phyloP scores from a whole-genome alignment of 1,284 basidiomycete genomes.

The Termitomyces sp. region DNA sequence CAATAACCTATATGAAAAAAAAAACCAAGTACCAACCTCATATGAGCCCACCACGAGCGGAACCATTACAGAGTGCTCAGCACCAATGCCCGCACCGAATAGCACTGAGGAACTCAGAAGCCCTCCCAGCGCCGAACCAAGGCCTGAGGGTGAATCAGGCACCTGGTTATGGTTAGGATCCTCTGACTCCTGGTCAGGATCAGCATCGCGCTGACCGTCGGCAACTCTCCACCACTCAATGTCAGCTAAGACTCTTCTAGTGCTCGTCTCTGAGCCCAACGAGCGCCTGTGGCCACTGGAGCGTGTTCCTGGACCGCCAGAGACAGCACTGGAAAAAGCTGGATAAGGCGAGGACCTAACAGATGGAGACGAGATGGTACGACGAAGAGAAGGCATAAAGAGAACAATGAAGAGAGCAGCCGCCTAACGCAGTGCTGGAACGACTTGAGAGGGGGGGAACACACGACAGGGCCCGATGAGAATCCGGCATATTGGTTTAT shows the following conservation, averaged over 20 bases:
- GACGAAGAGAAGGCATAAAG: constrained; percentile 72
- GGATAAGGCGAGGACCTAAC: constrained; percentile 63
- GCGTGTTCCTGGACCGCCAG: constrained; percentile 25
- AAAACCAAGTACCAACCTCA: constrained; percentile 18
- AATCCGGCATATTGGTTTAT: constrained; percentile 30
- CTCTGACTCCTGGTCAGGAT: constrained; percentile 37
- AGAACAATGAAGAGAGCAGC: constrained; percentile 27
- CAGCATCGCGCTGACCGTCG: constrained; percentile 57
- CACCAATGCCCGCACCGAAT: constrained; percentile 25
- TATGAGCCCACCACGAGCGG: constrained; percentile 13
- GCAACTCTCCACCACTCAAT: constrained; percentile 80
- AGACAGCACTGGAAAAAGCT: constrained; percentile 30
- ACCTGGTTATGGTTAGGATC: constrained; percentile 31
- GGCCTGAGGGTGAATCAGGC: constrained; percentile 25
- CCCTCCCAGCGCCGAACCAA: constrained; percentile 21
- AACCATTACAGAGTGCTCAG: constrained; percentile 24
- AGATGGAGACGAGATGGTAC: constrained; percentile 59
- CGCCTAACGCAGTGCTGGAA: constrained; percentile 44
- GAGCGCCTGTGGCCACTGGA: constrained; percentile 52
- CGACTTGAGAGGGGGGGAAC: constrained; percentile 27
- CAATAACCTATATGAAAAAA: background rate
- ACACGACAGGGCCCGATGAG: constrained; percentile 30
- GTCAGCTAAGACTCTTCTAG: constrained; percentile 70
- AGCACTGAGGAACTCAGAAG: constrained; percentile 21
- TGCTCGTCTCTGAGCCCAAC: constrained; percentile 57